Evolutionary conservation across 163 green algal genomes (phyloP).

Genomic region (Chlorella variabilis): DNA sequence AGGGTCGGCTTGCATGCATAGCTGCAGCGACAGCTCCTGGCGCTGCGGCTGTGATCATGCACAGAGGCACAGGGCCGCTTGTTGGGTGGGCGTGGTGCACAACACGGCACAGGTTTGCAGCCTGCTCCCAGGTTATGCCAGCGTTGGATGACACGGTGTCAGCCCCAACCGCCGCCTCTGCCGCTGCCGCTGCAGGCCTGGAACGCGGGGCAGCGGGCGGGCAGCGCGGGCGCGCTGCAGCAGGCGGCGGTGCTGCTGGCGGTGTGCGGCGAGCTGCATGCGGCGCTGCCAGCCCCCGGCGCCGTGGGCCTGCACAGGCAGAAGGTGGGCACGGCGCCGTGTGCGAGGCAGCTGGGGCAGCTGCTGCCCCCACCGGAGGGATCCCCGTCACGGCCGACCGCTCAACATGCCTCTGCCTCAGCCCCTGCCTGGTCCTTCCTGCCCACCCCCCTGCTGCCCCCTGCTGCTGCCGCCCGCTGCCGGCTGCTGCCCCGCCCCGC

Average conservation of each 20-base stretch:
- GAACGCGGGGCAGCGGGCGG: constrained; percentile 28
- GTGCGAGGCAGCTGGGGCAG: background rate
- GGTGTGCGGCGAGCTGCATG: constrained; percentile 26
- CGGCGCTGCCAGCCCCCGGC: constrained; percentile 1
- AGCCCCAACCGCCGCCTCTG: too few species aligned
- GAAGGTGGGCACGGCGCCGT: background rate
- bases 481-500: too few species aligned
- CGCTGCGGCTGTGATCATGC: too few species aligned
- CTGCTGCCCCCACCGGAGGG: background rate
- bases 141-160: too few species aligned
- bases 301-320: background rate
- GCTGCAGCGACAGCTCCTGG: too few species aligned
- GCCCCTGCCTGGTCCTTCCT: background rate
- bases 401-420: too few species aligned
- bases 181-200: constrained; percentile 23
- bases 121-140: too few species aligned
- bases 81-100: too few species aligned
- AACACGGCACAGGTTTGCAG: too few species aligned
- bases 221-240: background rate
- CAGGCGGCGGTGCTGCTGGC: constrained; percentile 31
- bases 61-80: too few species aligned
- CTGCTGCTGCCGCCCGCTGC: background rate
- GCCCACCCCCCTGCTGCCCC: background rate
- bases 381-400: background rate
- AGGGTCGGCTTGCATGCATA: too few species aligned